Evolutionary conservation across 2,329 filamentous ascomycete species (phyloP).

Genomic region (Pseudogymnoascus sp.): DNA sequence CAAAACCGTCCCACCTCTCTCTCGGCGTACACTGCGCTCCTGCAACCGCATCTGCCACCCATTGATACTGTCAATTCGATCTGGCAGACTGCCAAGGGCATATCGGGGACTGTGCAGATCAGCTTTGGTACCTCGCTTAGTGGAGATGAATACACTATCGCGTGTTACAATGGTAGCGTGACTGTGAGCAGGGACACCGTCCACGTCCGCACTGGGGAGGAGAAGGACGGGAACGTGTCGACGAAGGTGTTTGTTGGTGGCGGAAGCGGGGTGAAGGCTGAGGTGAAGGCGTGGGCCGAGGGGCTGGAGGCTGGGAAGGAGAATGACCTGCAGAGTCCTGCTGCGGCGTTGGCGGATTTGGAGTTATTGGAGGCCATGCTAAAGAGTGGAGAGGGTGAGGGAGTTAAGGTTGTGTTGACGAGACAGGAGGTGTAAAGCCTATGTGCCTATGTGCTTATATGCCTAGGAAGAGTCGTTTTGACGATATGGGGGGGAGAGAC

Average conservation of each 20-base stretch:
- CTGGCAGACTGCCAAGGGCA: constrained; percentile 27
- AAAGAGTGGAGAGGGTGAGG: constrained; percentile 29
- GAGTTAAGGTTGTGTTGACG: constrained; percentile 18
- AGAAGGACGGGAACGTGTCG: constrained; percentile 20
- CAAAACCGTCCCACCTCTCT: constrained; percentile 20
- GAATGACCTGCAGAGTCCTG: constrained; percentile 22
- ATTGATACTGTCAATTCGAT: constrained; percentile 29
- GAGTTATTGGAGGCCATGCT: constrained; percentile 30
- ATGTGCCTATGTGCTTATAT: background rate
- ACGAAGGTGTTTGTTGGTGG: constrained; percentile 26
- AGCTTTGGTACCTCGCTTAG: constrained; percentile 28
- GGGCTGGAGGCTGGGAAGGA: constrained; percentile 21
- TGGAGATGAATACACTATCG: constrained; percentile 26
- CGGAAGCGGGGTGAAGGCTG: constrained; percentile 26
- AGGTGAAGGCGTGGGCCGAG: constrained; percentile 27
- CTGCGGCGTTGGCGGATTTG: constrained; percentile 25
- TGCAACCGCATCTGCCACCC: constrained; percentile 26
- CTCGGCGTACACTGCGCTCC: constrained; percentile 23
- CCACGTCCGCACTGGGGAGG: constrained; percentile 23
- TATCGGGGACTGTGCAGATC: constrained; percentile 26
- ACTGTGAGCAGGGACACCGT: constrained; percentile 21
- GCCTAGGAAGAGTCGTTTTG: background rate
- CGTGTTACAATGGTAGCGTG: constrained; percentile 29
- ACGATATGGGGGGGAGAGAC: background rate
- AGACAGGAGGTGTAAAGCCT: background rate